Conservation (phyloP, 805 yeast species). For the Starmerella riodocensis region DNA sequence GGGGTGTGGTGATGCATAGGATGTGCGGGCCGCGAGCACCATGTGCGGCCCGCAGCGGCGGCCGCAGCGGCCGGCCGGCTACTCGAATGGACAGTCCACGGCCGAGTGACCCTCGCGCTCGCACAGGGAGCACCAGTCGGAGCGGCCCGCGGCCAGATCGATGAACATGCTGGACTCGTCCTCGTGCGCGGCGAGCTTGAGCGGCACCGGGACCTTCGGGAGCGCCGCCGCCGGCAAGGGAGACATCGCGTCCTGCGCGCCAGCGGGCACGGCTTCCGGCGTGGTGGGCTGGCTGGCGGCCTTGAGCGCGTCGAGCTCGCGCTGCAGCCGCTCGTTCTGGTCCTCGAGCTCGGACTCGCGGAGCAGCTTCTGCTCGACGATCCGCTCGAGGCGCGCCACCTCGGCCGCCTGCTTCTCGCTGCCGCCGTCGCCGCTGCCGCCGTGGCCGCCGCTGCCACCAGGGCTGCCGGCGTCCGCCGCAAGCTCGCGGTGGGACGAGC, state of each 20-base stretch:
- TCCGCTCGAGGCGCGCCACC: conserved; percentile 13
- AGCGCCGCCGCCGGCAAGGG: neutral
- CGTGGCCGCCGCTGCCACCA: no score
- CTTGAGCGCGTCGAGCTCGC: conserved; percentile 2
- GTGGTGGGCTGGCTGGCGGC: neutral
- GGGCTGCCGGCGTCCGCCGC: no score
- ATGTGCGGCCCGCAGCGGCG: neutral
- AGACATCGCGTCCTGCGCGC: neutral
- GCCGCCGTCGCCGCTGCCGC: neutral
- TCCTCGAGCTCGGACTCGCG: conserved; percentile 17
- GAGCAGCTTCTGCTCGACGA: conserved; percentile 13
- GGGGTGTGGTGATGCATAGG: neutral
- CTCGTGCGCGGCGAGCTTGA: neutral
- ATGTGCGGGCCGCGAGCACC: no score
- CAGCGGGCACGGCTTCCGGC: neutral
- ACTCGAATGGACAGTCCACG: conserved; percentile 62
- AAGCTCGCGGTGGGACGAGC: neutral
- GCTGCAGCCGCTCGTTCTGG: conserved; percentile 7
- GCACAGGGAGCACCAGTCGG: conserved; percentile 84
- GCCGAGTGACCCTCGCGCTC: conserved; percentile 83
- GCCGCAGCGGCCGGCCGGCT: neutral
- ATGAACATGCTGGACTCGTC: conserved; percentile 14
- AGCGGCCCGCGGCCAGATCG: conserved; percentile 65
- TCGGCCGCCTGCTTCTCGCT: conserved; percentile 1
- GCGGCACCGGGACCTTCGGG: conserved; percentile 6